Evolutionary conservation across 2,329 filamentous ascomycete genomes (phyloP).

Genomic region (Beauveria scarabaeidicola): DNA sequence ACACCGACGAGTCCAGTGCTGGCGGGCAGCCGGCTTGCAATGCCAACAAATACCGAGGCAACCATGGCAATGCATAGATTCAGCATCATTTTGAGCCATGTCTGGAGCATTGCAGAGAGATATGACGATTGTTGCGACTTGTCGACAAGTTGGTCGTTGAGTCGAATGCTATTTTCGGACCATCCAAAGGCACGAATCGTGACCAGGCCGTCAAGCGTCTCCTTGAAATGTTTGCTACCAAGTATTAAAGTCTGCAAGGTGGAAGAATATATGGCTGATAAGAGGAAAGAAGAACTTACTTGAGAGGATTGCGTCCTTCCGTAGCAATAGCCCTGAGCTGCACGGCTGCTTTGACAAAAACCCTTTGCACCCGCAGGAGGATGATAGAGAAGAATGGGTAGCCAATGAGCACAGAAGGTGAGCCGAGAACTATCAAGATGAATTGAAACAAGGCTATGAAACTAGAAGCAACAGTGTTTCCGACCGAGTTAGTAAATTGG

Average conservation of each 20-base stretch:
- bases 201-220: slow-evolving; percentile 3
- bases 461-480: not conserved
- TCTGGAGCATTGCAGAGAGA: not conserved
- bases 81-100: not conserved
- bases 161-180: not conserved
- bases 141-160: not conserved
- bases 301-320: slow-evolving; percentile 2
- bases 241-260: not conserved
- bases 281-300: not conserved
- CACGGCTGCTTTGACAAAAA: not conserved
- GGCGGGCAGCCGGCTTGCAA: slow-evolving; percentile 1
- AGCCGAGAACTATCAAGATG: not conserved
- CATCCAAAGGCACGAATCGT: slow-evolving; percentile 6
- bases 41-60: not conserved
- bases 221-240: not conserved
- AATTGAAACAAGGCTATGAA: not conserved
- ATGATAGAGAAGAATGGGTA: slow-evolving; percentile 1
- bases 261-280: no score
- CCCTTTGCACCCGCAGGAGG: not conserved
- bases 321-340: not conserved
- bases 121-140: slow-evolving; percentile 1
- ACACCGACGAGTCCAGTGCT: slow-evolving; percentile 7
- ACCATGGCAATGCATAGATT: slow-evolving; percentile 5
- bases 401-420: not conserved
- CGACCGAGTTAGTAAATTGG: not conserved